These are phyloP conservation scores for Coelastrella sp. DNA, from an alignment of 139 green algal genomes.

Conservation along the genomic window DNA sequence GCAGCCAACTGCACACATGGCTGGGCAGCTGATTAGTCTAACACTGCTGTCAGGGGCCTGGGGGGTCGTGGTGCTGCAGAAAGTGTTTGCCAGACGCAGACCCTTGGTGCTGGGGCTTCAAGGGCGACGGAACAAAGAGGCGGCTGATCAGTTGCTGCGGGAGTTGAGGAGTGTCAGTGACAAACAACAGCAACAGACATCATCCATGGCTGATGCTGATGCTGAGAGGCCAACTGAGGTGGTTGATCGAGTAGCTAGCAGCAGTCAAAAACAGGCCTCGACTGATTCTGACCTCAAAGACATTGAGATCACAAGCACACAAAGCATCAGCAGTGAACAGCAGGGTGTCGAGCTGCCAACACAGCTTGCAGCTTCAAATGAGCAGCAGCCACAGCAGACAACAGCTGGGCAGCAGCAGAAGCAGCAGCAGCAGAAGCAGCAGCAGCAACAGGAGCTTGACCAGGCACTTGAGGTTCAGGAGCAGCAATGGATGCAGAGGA, in stretches of 20 bases:
- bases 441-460: not conserved
- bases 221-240: not conserved
- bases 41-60: slow-evolving; percentile 7
- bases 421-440: slow-evolving; percentile 3
- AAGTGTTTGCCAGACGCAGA: not conserved
- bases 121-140: not conserved
- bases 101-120: not conserved
- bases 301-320: not conserved
- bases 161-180: slow-evolving; percentile 9
- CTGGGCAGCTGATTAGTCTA: slow-evolving; percentile 15
- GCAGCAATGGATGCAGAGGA: not conserved
- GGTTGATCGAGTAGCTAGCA: not conserved
- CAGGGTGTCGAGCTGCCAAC: not conserved
- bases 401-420: slow-evolving; percentile 6
- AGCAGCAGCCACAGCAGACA: not conserved
- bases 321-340: slow-evolving; percentile 2
- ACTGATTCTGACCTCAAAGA: not conserved
- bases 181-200: not conserved
- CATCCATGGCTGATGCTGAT: too few relatives aligned
- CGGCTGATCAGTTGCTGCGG: slow-evolving; percentile 20
- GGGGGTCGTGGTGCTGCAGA: slow-evolving; percentile 1
- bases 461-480: not conserved
- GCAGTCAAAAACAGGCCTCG: not conserved
- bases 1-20: not conserved
- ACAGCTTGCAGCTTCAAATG: not conserved